Evolutionary conservation across 306 rosid genomes (phyloP), one percentile per base, ranked within the genome.

Genomic region (Begonia masoniana): DNA sequence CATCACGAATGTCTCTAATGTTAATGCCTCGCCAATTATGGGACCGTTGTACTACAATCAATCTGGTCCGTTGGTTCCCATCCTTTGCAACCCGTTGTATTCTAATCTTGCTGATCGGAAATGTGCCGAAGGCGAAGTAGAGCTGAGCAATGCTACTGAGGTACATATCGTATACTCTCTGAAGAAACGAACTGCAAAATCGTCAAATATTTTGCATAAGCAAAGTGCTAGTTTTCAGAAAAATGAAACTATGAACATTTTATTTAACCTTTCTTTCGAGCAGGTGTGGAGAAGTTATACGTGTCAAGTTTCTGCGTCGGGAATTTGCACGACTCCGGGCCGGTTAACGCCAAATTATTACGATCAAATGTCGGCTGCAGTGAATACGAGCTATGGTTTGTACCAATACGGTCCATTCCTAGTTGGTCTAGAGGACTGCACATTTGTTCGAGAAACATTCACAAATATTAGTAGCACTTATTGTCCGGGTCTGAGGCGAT

Each of bases 271-370:
- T 23, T 55, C 54, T 75, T 59, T 56, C 45, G 26, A 62, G 52
- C 84, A 91, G 97, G 94, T 61, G 13, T 91, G 94, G 85, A 62
- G 56, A 68, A 75, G 56, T 15, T 76, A 74, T 59, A 64, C 35
- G 5, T 89, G 95, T 59, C 5, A 69, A 51, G 80, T 79, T 14
- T 72, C 79, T 6, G 13, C 53, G 9, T 42, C 62, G 0, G 70
- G 66, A 7, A 31, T 51, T 10, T 82, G 93, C 51, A 14, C 1
- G 35, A 63, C 76, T 2, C 54, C 55, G 0, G 97, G 94, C 7
- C 72, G 95, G 21, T 52, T 89, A 56, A 85, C 79, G 15, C 94
- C 88, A 0, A 13, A 12, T 13, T 10, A 59, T 14, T 81, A 71
- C 65, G 53, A 53, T 10, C 94, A 85, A 67, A 48, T 73, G 57